Evolutionary conservation across 2,329 filamentous ascomycete species (phyloP), one percentile per base, ranked within the genome.

Genomic region (Chrysoporthe austroafricana): DNA sequence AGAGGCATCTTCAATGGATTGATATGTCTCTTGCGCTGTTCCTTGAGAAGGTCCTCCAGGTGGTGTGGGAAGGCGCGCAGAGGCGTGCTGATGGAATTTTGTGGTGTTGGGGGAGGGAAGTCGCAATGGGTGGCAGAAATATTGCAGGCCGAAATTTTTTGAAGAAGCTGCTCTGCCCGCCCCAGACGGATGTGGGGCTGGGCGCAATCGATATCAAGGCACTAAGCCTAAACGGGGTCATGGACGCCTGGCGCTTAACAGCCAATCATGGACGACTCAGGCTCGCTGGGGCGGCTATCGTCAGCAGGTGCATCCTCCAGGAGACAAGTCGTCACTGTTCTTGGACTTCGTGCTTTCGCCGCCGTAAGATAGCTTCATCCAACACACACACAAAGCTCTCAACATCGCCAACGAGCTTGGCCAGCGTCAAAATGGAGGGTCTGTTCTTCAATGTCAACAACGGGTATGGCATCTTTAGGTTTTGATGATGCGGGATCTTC

Each of bases 391-490:
- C 9, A 18, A 42, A 64, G 46, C 68, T 63, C n/a, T 52, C 46
- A 34, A 9, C 66, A 63, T 52, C 39, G 61, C 46, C 66, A 39
- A 60, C 36, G n/a, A 48, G 18, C 11, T 14, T 39, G 34, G 52
- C 43, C 57, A 64, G 14, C 36, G 42, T 34, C 60, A 52, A 69
- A 14, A 97, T 97, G 94, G 94, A 97, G 85, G 94, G 94, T 69
- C 89, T 97, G 58, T 91, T 94, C 76, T 97, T 96, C 83, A 97
- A 97, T 82, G 92, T 95, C 71, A 94, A 96, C 81, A 94, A 93
- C 81, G 94, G 94, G 91, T 95, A 84, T 72, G 66, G 9, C 34
- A 48, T 13, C 18, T 21, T 32, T 16, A 42, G 16, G 9, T 39
- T 56, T 34, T 26, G 14, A 54, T n/a, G 14, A 8, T 57, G 26